Evolutionary conservation across 192 early-diverging fungal genomes (phyloP).

Genomic region (Ambispora gerdemannii): DNA sequence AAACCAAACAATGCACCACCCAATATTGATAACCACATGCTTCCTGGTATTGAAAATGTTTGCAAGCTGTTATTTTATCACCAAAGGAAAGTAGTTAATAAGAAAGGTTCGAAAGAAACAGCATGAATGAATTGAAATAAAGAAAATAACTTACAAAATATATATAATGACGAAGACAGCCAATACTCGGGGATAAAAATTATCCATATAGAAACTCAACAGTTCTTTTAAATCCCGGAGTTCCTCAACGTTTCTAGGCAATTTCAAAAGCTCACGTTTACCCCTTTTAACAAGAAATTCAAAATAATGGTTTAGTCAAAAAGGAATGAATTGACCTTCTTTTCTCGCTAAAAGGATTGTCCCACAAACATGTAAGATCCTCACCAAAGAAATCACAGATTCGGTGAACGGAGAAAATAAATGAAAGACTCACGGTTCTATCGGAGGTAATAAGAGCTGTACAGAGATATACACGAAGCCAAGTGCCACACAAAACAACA

Average conservation of each 20-base stretch:
- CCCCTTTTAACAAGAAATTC: constrained; percentile 36
- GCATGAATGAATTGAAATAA: not conserved
- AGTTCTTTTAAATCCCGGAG: constrained; percentile 47
- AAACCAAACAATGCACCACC: constrained; percentile 56
- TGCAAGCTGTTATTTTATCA: constrained; percentile 56
- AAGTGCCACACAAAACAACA: constrained; percentile 5
- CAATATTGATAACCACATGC: constrained; percentile 61
- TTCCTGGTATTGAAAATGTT: constrained; percentile 60
- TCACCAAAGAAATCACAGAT: not conserved
- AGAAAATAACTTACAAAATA: constrained; percentile 49
- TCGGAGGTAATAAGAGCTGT: constrained; percentile 9
- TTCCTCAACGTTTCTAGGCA: constrained; percentile 52
- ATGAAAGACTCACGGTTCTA: constrained; percentile 10
- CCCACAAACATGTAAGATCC: too few relatives aligned
- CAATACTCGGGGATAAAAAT: constrained; percentile 50
- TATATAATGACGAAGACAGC: constrained; percentile 46
- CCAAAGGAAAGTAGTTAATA: constrained; percentile 8
- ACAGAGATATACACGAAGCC: not conserved
- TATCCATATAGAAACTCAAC: constrained; percentile 47
- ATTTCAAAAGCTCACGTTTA: constrained; percentile 43
- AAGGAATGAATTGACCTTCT: too few relatives aligned
- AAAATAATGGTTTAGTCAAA: too few relatives aligned
- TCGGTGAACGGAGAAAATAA: not conserved
- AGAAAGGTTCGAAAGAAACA: not conserved
- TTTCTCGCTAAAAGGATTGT: too few relatives aligned